Evolutionary conservation across 116 monocot genomes (phyloP).

Genomic region (Posidonia oceanica): DNA sequence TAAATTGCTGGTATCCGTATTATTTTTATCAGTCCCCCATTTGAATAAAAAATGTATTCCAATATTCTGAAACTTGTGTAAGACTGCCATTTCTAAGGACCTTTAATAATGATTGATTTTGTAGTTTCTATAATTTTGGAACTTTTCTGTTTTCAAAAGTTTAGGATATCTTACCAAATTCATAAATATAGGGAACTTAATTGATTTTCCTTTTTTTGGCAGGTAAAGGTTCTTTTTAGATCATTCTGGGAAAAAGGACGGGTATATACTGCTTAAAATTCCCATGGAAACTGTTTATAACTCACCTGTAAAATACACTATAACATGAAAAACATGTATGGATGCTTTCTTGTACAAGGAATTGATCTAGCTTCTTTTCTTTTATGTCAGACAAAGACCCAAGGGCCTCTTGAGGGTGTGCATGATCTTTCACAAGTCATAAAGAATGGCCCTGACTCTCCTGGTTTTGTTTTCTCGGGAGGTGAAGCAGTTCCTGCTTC

Average conservation of each 20-base stretch:
- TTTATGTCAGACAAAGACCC: conserved; percentile 40
- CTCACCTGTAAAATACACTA: background rate
- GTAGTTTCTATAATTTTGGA: background rate
- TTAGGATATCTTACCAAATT: background rate
- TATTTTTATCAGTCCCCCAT: too few relatives aligned
- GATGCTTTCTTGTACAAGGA: too few relatives aligned
- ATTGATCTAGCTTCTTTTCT: too few relatives aligned
- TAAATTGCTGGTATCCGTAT: too few relatives aligned
- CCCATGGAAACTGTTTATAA: background rate
- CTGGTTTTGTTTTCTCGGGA: conserved; percentile 34
- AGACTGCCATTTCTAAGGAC: too few relatives aligned
- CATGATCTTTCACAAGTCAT: conserved; percentile 31
- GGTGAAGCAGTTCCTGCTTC: conserved; percentile 28
- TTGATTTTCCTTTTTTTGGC: conserved; percentile 1
- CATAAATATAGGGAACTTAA: background rate
- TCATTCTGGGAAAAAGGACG: conserved; percentile 14
- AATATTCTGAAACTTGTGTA: too few relatives aligned
- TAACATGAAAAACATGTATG: background rate
- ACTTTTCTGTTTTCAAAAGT: background rate
- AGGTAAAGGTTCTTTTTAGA: conserved; percentile 16
- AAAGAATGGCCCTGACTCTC: conserved; percentile 32
- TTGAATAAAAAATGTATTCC: too few relatives aligned
- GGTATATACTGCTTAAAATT: background rate
- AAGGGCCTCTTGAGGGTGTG: conserved; percentile 27
- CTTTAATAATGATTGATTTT: background rate